phyloP scores from a whole-genome alignment of 2,329 filamentous ascomycete genomes.

The Aspergillus vadensis region DNA sequence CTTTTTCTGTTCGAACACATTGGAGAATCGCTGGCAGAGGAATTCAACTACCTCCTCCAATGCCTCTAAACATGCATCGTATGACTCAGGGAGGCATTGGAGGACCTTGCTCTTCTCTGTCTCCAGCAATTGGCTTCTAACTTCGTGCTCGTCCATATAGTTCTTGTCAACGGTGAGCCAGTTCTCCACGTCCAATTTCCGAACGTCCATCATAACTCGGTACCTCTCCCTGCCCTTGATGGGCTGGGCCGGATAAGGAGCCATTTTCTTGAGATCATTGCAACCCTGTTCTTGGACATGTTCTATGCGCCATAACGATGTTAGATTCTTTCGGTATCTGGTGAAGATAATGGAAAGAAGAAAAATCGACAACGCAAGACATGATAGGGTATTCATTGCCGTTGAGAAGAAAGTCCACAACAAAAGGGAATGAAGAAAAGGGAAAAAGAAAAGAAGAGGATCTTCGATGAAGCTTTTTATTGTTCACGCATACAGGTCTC shows the following conservation, averaged over 20 bases:
- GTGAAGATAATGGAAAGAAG: constrained; percentile 32
- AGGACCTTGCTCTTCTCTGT: constrained; percentile 46
- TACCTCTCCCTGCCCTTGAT: constrained; percentile 44
- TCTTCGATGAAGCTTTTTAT: constrained; percentile 17
- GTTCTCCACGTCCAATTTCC: constrained; percentile 47
- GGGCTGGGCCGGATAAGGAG: constrained; percentile 41
- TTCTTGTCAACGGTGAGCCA: constrained; percentile 54
- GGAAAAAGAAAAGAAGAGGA: constrained; percentile 13
- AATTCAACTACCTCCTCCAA: constrained; percentile 50
- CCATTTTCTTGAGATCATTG: constrained; percentile 36
- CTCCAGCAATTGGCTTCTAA: constrained; percentile 46
- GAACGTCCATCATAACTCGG: constrained; percentile 52
- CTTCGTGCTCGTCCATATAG: constrained; percentile 48
- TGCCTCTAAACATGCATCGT: constrained; percentile 51
- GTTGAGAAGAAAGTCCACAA: constrained; percentile 10
- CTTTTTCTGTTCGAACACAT: constrained; percentile 43
- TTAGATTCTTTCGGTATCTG: constrained; percentile 26
- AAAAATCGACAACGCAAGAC: constrained; percentile 32
- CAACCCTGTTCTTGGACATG: constrained; percentile 16
- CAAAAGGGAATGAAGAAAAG: constrained; percentile 9
- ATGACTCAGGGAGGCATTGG: constrained; percentile 47
- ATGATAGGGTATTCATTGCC: constrained; percentile 38
- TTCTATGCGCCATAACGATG: constrained; percentile 14
- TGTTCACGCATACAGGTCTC: constrained; percentile 17
- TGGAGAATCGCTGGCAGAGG: constrained; percentile 47